phyloP scores from a whole-genome alignment of 2,329 filamentous ascomycete genomes.

The Spiromastix sp. region DNA sequence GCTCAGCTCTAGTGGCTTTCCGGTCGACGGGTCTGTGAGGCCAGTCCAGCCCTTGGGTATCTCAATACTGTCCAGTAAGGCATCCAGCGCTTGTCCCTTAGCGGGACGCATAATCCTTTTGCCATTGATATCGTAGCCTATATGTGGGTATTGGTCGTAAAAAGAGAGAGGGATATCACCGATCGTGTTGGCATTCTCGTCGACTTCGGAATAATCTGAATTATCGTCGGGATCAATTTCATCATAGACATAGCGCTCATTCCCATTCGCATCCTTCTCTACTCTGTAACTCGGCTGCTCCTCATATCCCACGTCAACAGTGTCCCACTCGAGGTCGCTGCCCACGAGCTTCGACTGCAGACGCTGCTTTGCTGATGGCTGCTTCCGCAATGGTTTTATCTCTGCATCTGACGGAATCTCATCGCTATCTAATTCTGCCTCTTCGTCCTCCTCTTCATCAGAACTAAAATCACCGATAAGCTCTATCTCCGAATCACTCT shows the following conservation, averaged over 20 bases:
- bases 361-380: constrained; percentile 19
- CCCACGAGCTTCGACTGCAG: constrained; percentile 12
- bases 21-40: constrained; percentile 84
- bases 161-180: constrained; percentile 89
- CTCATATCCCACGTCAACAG: constrained; percentile 27
- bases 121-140: constrained; percentile 97
- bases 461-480: constrained; percentile 45
- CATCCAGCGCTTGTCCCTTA: constrained; percentile 85
- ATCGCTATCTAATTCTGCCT: constrained; percentile 40
- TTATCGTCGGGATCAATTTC: constrained; percentile 94
- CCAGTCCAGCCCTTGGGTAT: constrained; percentile 96
- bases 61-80: constrained; percentile 90
- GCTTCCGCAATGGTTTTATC: constrained; percentile 29
- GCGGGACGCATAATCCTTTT: constrained; percentile 96
- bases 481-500: constrained; percentile 42
- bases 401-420: constrained; percentile 38
- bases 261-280: constrained; percentile 78
- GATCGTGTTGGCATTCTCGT: constrained; percentile 76
- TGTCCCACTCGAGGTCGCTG: constrained; percentile 20
- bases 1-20: constrained; percentile 80
- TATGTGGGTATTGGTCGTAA: constrained; percentile 96
- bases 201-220: constrained; percentile 83
- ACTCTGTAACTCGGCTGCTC: constrained; percentile 47
- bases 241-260: constrained; percentile 79
- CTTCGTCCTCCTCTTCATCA: constrained; percentile 39